Percentiles rank a stretch among this genome's conserved stretches.
These are phyloP conservation scores for Cyclotella atomus DNA, from an alignment of 108 stramenopile species.

Conservation along the genomic window DNA sequence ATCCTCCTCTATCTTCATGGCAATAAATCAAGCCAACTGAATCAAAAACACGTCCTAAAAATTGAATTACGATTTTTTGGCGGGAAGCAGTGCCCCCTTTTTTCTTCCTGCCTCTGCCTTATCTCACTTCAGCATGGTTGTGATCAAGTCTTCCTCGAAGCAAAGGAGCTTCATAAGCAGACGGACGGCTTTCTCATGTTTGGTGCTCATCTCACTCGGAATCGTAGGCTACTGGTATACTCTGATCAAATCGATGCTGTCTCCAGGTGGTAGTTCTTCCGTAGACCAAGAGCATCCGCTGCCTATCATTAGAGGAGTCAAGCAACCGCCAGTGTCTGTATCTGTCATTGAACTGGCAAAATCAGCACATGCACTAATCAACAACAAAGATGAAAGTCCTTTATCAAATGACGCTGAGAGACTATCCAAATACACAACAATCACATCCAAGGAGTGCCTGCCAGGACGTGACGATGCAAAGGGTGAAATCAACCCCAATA, in stretches of 20 bases:
- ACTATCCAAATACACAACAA: constrained; percentile 21
- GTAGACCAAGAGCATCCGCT: not conserved
- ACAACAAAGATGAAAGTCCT: not conserved
- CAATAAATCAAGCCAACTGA: too few species aligned
- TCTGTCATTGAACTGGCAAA: not conserved
- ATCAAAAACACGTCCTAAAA: too few species aligned
- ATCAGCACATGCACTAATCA: not conserved
- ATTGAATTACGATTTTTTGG: too few species aligned
- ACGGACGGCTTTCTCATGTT: not conserved
- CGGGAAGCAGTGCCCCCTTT: too few species aligned
- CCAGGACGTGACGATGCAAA: constrained; percentile 36
- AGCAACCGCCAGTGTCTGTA: not conserved
- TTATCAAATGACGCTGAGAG: not conserved
- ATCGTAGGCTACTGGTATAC: not conserved
- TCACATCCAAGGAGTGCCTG: constrained; percentile 29
- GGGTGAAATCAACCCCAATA: constrained; percentile 40
- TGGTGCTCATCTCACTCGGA: not conserved
- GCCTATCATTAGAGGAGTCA: not conserved
- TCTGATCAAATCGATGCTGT: not conserved
- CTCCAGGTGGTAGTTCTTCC: not conserved
- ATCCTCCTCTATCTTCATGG: too few species aligned
- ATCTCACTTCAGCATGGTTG: constrained; percentile 5
- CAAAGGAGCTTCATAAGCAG: not conserved
- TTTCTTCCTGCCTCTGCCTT: too few species aligned
- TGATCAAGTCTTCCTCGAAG: not conserved